Percentiles rank a stretch among this genome's conserved stretches.
These are phyloP conservation scores for Aspergillus coremiiformis DNA, from an alignment of 495 filamentous ascomycete genomes.

Conservation along the genomic window DNA sequence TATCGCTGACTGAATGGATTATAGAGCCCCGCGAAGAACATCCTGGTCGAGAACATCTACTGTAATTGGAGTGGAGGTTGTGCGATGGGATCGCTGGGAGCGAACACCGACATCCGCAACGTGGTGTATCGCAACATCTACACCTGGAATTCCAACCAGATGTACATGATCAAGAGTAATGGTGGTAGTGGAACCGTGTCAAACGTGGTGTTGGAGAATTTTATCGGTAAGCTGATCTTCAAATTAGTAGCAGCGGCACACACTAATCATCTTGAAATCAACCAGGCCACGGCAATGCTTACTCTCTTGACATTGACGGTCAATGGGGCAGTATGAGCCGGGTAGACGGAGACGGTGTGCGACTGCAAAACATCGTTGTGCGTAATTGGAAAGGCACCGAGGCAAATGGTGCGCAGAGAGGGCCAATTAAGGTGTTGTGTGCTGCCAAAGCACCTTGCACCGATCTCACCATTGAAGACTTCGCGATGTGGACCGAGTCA, in stretches of 20 bases:
- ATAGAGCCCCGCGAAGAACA: slow-evolving; percentile 32
- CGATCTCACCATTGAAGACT: slow-evolving; percentile 38
- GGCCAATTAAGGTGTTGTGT: slow-evolving; percentile 38
- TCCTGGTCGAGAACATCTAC: slow-evolving; percentile 44
- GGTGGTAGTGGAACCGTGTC: slow-evolving; percentile 38
- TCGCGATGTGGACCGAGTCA: slow-evolving; percentile 47
- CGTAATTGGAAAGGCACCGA: slow-evolving; percentile 47
- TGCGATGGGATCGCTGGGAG: slow-evolving; percentile 38
- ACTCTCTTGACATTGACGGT: slow-evolving; percentile 41
- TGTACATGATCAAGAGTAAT: slow-evolving; percentile 51
- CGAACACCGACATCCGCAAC: slow-evolving; percentile 27
- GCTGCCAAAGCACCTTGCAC: slow-evolving; percentile 40
- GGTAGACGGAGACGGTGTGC: slow-evolving; percentile 33
- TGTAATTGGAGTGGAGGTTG: slow-evolving; percentile 46
- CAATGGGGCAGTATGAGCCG: slow-evolving; percentile 33
- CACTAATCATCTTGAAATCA: not conserved
- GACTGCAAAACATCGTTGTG: slow-evolving; percentile 39
- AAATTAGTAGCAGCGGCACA: not conserved
- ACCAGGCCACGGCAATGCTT: slow-evolving; percentile 29
- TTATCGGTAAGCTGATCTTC: slow-evolving; percentile 6
- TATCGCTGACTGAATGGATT: not conserved
- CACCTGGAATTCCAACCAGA: slow-evolving; percentile 43
- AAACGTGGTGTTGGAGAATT: slow-evolving; percentile 13
- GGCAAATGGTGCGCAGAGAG: slow-evolving; percentile 35
- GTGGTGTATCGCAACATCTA: slow-evolving; percentile 39